Evolutionary conservation across 2,329 filamentous ascomycete genomes (phyloP).

Genomic region (Laburnicola sp.): DNA sequence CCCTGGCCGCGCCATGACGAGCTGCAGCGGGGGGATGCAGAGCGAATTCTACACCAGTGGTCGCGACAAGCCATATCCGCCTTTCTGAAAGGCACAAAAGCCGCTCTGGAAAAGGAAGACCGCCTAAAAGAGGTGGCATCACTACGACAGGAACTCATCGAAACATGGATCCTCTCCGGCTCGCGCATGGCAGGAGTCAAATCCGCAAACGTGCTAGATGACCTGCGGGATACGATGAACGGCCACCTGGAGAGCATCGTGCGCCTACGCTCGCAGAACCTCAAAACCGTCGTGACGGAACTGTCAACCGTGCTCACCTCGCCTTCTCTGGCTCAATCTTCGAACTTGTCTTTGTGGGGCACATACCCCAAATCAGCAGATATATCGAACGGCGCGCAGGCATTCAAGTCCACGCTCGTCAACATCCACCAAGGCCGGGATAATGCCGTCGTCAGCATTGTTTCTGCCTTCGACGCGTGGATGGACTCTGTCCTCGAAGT

Average conservation of each 20-base stretch:
- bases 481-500: conserved; percentile 71
- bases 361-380: conserved; percentile 65
- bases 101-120: conserved; percentile 60
- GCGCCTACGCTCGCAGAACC: conserved; percentile 63
- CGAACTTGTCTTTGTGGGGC: conserved; percentile 68
- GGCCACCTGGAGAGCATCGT: conserved; percentile 66
- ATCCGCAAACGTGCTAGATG: conserved; percentile 67
- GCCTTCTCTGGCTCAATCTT: conserved; percentile 49
- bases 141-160: conserved; percentile 69
- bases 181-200: conserved; percentile 68
- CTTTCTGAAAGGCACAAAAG: conserved; percentile 62
- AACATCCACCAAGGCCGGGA: conserved; percentile 73
- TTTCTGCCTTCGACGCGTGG: conserved; percentile 72
- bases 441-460: conserved; percentile 64
- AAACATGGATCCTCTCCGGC: conserved; percentile 74
- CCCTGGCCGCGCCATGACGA: conserved; percentile 87
- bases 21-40: conserved; percentile 47
- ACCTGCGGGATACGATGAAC: conserved; percentile 70
- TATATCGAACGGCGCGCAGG: conserved; percentile 64
- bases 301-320: conserved; percentile 63
- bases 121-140: conserved; percentile 71
- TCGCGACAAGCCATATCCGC: conserved; percentile 44
- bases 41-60: conserved; percentile 47
- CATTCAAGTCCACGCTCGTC: conserved; percentile 70
- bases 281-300: conserved; percentile 67